Evolutionary conservation across 176 grass and related monocot genomes (phyloP), one percentile per base, ranked within the genome.

Genomic region (Zea luxurians): DNA sequence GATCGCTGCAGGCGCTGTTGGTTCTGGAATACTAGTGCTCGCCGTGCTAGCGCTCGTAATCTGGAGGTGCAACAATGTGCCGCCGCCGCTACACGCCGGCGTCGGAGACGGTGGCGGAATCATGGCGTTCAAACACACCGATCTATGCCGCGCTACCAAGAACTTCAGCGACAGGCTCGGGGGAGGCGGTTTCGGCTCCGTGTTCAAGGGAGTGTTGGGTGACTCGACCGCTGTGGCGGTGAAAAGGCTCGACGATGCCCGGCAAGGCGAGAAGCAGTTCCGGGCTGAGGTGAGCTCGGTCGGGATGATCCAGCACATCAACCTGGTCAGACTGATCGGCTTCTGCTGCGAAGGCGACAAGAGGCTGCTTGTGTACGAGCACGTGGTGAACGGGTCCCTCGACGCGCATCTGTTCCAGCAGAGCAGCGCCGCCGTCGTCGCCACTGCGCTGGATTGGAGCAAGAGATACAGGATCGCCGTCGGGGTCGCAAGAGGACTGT

Each of bases 401-500:
- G 65, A 68, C 44, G 17, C 40, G 4, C 65, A 45, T 70, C 43
- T 70, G 12, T 48, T 70, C 48, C 43, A 70, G 67, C 43, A 70
- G 67, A 70, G 67, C 5, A 70, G 48, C 7, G 18, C n/a, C 48
- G 0, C 18, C 6, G 18, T 45, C 2, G 27, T 27, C 27, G 27
- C 27, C 27, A 27, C 27, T 27, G 27, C 27, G 27, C 44, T 70
- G 0, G 34, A 46, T 4, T 70, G 67, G 67, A 70, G 10, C 18
- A 70, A 0, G 11, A 70, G 67, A 18, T 70, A 48, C 3, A 45
- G 35, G 35, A 48, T 70, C 13, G 67, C 67, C 44, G 34, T 81
- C 10, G 82, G 76, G 65, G 75, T 53, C 50, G 82, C 82, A 0
- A 84, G 84, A 72, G 87, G 87, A 59, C 72, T 85, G 74, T 53